A percentile compares a stretch with the other conserved stretches of the same genome.
Evolutionary conservation across 164 flowering plant genomes (phyloP).

Genomic region (Magnolia kwangsiensis): DNA sequence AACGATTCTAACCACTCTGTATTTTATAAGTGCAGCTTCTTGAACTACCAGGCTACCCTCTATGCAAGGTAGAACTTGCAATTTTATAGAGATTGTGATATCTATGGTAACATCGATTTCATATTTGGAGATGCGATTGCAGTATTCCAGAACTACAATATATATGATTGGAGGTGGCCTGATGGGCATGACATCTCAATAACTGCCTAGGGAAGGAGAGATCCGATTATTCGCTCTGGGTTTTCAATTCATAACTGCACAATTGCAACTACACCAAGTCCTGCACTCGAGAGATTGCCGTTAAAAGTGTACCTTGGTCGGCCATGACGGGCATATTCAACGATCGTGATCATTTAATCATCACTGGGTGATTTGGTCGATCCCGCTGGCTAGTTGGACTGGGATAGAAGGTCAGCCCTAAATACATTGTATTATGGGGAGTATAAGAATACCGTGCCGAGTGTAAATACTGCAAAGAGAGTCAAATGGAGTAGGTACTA

Average conservation of each 20-base stretch:
- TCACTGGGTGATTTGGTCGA: too few species aligned
- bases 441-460: too few species aligned
- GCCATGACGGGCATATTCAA: conserved; percentile 20
- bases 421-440: too few species aligned
- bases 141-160: conserved; percentile 25
- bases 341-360: background rate
- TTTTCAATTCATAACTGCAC: conserved; percentile 13
- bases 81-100: conserved; percentile 21
- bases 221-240: conserved; percentile 16
- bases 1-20: too few species aligned
- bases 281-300: background rate
- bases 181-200: conserved; percentile 9
- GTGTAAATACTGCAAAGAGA: too few species aligned
- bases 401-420: too few species aligned
- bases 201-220: conserved; percentile 20
- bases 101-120: conserved; percentile 38
- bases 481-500: too few species aligned
- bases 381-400: too few species aligned
- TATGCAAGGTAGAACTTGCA: conserved; percentile 9
- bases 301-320: conserved; percentile 18
- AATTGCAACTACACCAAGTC: conserved; percentile 5
- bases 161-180: conserved; percentile 1
- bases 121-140: conserved; percentile 37
- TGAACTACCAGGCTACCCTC: conserved; percentile 16
- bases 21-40: conserved; percentile 14